These are phyloP conservation scores for Colletotrichum higginsianum DNA, from an alignment of 2,329 filamentous ascomycete genomes.

Conservation along the genomic window DNA sequence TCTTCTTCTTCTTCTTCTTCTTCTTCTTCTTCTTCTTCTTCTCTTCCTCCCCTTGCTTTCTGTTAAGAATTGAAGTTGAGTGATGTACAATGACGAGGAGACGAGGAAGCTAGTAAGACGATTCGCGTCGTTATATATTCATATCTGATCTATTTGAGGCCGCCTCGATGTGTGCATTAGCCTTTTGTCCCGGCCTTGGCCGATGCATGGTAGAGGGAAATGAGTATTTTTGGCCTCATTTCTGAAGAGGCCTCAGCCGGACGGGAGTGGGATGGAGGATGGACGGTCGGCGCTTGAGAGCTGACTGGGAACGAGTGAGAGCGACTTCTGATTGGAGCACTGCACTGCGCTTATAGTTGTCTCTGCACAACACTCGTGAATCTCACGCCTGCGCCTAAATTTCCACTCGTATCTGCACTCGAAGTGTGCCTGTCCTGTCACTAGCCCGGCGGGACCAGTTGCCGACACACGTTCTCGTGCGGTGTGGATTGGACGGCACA, in stretches of 20 bases:
- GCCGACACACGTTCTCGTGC: neutral
- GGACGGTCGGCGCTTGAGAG: slow-evolving; percentile 16
- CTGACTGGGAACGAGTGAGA: slow-evolving; percentile 19
- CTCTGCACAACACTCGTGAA: slow-evolving; percentile 5
- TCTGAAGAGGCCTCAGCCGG: slow-evolving; percentile 6
- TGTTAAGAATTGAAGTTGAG: too few relatives aligned
- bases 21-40: neutral
- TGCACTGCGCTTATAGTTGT: slow-evolving; percentile 6
- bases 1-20: neutral
- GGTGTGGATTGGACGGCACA: neutral
- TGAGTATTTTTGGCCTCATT: slow-evolving; percentile 9
- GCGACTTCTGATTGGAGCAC: slow-evolving; percentile 30
- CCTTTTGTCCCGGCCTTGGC: neutral
- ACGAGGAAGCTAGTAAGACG: too few relatives aligned
- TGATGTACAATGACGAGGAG: too few relatives aligned
- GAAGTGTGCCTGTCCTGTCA: neutral
- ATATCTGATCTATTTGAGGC: neutral
- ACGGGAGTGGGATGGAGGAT: slow-evolving; percentile 15
- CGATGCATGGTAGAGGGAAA: neutral
- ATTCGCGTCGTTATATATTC: neutral
- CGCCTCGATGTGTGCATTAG: neutral
- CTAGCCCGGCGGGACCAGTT: neutral
- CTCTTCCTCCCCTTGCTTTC: neutral
- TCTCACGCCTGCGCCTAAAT: slow-evolving; percentile 3
- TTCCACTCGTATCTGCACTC: slow-evolving; percentile 12